Evolutionary conservation across 139 green algal genomes (phyloP), one percentile per base, ranked within the genome.

Genomic region (Ulvella scutata): DNA sequence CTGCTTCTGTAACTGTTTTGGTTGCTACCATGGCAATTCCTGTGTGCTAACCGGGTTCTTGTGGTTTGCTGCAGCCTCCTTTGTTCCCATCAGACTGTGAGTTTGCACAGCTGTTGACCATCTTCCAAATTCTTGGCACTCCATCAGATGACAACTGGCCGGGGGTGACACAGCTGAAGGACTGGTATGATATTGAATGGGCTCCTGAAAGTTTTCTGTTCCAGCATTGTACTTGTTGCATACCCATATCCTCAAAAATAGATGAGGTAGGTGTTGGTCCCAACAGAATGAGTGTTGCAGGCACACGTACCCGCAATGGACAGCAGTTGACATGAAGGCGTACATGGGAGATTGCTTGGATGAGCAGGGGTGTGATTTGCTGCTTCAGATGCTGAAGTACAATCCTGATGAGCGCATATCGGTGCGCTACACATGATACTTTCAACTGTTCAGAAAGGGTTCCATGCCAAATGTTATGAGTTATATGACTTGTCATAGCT

Each of bases 1-100:
- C 17, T 67, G n/a, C n/a, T 59, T 84, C 84, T 73, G 73, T 79
- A 43, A 29, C 72, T 6, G 26, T 0, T 17, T 9, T 34, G 2
- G 3, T 13, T 21, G n/a, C n/a, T 0, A 38, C 43, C 60, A 38
- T 10, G 9, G 13, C 43, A 43, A 13, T n/a, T 13, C 7, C 17
- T 9, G 4, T 43, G 38, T 20, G 44, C 33, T 36, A 75, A 60
- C 38, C 0, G 33, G 29, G 74, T 3, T 88, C 4, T 39, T 61
- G 28, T 35, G n/a, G 29, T 61, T 36, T 77, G 80, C 72, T 80
- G 77, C 81, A 92, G 81, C 81, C 84, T 43, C 90, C 91, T 0
- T 85, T 96, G 29, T 96, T 96, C 81, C 90, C 90, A 4, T 90
- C 90, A 3, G 91, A 96, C 80, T 92, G 85, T 73, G 84, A 86